These are phyloP conservation scores for Pythium phragmitis DNA, from an alignment of 352 stramenopile species.

Conservation along the genomic window DNA sequence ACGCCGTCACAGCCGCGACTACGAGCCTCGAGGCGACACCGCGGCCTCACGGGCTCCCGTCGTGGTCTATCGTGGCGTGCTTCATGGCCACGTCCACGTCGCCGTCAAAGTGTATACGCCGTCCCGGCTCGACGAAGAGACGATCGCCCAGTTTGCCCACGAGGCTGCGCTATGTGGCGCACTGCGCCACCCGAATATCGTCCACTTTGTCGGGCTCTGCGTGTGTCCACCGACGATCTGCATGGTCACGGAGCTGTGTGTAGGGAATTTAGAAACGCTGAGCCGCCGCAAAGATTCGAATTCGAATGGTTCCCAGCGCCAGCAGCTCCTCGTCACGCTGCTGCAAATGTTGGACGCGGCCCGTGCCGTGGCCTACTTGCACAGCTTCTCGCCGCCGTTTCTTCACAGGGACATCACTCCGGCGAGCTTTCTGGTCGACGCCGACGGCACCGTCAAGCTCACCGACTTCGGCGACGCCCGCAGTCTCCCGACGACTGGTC, in stretches of 20 bases:
- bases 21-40: neutral
- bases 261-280: constrained; percentile 58
- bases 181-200: constrained; percentile 73
- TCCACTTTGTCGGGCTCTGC: constrained; percentile 79
- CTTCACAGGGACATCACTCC: constrained; percentile 80
- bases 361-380: constrained; percentile 54
- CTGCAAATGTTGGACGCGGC: constrained; percentile 35
- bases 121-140: constrained; percentile 55
- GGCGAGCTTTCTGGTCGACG: constrained; percentile 69
- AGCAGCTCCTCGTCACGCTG: constrained; percentile 44
- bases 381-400: constrained; percentile 40
- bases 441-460: constrained; percentile 34
- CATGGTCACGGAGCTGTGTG: constrained; percentile 36
- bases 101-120: constrained; percentile 76
- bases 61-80: constrained; percentile 49
- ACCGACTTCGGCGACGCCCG: constrained; percentile 8
- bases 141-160: constrained; percentile 71
- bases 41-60: neutral
- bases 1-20: neutral
- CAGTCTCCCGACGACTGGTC: neutral
- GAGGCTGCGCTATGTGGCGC: constrained; percentile 67
- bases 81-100: constrained; percentile 46
- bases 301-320: constrained; percentile 32
- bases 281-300: constrained; percentile 19
- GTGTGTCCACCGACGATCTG: constrained; percentile 70